These are phyloP conservation scores for Hyphochytrium catenoides DNA, from an alignment of 352 stramenopile genomes.

Conservation along the genomic window DNA sequence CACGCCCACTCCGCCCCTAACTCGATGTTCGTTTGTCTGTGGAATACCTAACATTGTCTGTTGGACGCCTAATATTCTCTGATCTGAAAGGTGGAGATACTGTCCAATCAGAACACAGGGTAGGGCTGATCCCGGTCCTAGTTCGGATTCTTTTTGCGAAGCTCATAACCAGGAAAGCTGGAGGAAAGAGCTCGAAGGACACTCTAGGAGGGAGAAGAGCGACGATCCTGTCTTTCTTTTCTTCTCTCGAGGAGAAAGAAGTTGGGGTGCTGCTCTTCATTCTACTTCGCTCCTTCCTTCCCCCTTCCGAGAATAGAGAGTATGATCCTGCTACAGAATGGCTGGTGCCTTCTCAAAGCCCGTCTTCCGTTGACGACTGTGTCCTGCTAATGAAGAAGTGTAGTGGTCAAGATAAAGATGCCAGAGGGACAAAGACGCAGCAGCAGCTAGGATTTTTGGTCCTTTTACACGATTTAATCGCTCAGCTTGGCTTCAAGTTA, in stretches of 20 bases:
- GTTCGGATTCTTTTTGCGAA: slow-evolving; percentile 69
- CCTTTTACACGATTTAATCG: slow-evolving; percentile 54
- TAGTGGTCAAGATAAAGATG: no score
- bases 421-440: no score
- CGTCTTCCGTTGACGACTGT: no score
- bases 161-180: slow-evolving; percentile 60
- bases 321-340: no score
- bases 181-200: slow-evolving; percentile 36
- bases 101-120: slow-evolving; percentile 53
- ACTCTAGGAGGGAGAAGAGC: slow-evolving; percentile 55
- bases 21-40: no score
- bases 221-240: slow-evolving; percentile 65
- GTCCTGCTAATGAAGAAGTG: no score
- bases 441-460: slow-evolving; percentile 70
- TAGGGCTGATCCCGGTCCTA: slow-evolving; percentile 47
- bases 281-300: slow-evolving; percentile 63
- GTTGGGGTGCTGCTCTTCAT: slow-evolving; percentile 62
- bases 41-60: no score
- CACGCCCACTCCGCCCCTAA: no score
- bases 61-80: no score
- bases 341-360: no score
- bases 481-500: slow-evolving; percentile 56
- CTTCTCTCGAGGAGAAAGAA: slow-evolving; percentile 36
- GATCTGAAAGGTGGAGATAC: no score
- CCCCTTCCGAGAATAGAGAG: no score